Evolutionary conservation across 2,329 filamentous ascomycete species (phyloP), one percentile per base, ranked within the genome.

Genomic region (Colletotrichum musae): DNA sequence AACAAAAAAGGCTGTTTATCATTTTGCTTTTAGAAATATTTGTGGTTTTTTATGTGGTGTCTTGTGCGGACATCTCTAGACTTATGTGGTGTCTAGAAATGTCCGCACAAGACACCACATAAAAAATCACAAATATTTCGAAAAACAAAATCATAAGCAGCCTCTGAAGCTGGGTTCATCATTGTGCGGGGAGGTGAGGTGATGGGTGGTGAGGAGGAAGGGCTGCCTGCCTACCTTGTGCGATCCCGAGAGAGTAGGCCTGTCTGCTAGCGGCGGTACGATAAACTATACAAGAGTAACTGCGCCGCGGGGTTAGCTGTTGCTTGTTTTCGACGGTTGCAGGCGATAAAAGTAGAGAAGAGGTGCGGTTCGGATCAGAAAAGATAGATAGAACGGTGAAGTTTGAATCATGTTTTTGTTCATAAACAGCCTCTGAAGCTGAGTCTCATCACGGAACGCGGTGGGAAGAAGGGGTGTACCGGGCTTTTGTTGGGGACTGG

Each of bases 361-460:
- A 48, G 13, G 10, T 4, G 24, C 5, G 13, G n/a, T 36, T 18
- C 32, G 52, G 60, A 16, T 71, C 65, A 70, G 65, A 71, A 58
- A 64, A 62, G 6, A 50, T 54, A 53, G 75, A 77, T 74, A 73
- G 70, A 73, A 73, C 75, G 75, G 77, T 80, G 74, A 78, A 60
- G 73, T 79, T 77, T 73, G 74, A 82, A 82, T 81, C 79, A 81
- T 77, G 71, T 74, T 43, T 81, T 81, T 80, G 78, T 81, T 84
- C 82, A 84, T 84, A 83, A 84, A 84, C 82, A 84, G 82, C 82
- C 82, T 84, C 82, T 82, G 80, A 80, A 75, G 74, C 75, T 70
- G 65, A 62, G 52, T 76, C 75, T 83, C 81, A 83, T 83, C 81
- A 61, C 52, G 28, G 18, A 50, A 21, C 12, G 18, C 6, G 16